These are phyloP conservation scores for Coccomyxa subellipsoidea DNA, from an alignment of 163 green algal genomes.

Conservation along the genomic window DNA sequence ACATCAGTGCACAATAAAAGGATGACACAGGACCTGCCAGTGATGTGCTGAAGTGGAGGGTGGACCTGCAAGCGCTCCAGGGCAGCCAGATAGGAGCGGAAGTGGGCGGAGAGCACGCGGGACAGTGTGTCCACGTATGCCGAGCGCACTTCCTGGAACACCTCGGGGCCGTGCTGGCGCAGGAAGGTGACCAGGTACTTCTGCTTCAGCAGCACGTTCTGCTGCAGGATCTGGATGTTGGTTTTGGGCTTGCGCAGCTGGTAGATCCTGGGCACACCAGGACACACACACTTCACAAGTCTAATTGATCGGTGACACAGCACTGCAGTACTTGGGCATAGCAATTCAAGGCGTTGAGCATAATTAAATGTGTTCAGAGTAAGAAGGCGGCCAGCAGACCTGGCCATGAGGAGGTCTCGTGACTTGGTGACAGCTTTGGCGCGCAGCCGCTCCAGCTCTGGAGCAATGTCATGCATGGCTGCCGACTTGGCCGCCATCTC, in stretches of 20 bases:
- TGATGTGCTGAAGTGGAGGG: background rate
- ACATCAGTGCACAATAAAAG: background rate
- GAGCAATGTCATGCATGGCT: conserved; percentile 73
- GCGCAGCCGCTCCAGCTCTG: conserved; percentile 86
- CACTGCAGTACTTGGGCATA: no score
- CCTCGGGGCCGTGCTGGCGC: conserved; percentile 63
- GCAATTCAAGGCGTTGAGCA: no score
- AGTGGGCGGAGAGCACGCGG: conserved; percentile 77
- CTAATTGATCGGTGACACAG: background rate
- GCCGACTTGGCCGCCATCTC: conserved; percentile 34
- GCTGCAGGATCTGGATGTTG: conserved; percentile 92
- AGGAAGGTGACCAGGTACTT: conserved; percentile 89
- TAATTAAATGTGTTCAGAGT: background rate
- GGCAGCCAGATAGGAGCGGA: conserved; percentile 79
- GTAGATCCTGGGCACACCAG: conserved; percentile 73
- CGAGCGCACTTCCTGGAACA: conserved; percentile 75
- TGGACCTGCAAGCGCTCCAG: conserved; percentile 69
- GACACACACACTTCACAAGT: background rate
- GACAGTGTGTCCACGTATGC: conserved; percentile 85
- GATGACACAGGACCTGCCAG: background rate
- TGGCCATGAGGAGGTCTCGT: conserved; percentile 83
- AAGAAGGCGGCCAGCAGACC: conserved; percentile 13
- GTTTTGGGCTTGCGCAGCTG: conserved; percentile 89
- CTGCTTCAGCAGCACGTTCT: conserved; percentile 87
- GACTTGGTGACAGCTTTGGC: conserved; percentile 72